phyloP scores from a whole-genome alignment of 306 rosid genomes.

The Arachis stenosperma region DNA sequence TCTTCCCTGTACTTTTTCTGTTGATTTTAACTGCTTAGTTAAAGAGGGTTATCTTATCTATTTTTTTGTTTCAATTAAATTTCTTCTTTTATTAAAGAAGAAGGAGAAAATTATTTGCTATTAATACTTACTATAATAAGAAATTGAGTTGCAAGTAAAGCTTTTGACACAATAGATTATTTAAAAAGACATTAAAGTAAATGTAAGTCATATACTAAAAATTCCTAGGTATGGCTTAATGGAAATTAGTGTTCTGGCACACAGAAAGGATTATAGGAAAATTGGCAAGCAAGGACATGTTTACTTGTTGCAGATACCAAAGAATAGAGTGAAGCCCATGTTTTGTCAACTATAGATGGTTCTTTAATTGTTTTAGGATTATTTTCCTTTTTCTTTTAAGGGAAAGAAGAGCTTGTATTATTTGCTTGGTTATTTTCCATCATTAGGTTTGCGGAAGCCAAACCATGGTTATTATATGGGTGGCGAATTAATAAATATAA shows the following conservation, averaged over 20 bases:
- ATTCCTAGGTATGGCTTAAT: background rate
- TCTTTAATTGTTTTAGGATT: background rate
- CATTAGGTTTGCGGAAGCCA: constrained; percentile 10
- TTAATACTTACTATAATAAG: background rate
- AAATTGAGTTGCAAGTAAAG: background rate
- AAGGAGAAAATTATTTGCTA: background rate
- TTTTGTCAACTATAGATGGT: constrained; percentile 10
- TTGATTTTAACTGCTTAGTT: constrained; percentile 6
- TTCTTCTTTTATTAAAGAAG: background rate
- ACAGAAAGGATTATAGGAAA: background rate
- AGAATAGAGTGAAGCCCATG: constrained; percentile 1
- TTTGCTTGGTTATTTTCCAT: background rate
- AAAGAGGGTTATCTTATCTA: background rate
- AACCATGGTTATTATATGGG: constrained; percentile 8
- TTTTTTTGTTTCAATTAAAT: background rate
- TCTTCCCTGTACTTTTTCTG: background rate
- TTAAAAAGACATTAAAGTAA: too few species aligned
- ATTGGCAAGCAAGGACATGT: background rate
- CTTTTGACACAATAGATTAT: background rate
- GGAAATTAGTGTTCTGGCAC: background rate
- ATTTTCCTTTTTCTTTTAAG: background rate
- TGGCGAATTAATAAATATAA: background rate
- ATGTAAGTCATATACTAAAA: background rate
- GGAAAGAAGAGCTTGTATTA: background rate
- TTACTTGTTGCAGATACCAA: constrained; percentile 7